Percentiles rank a stretch among this genome's conserved stretches.
Evolutionary conservation across 2,329 filamentous ascomycete species (phyloP).

Genomic region (Chaetomium sp.): DNA sequence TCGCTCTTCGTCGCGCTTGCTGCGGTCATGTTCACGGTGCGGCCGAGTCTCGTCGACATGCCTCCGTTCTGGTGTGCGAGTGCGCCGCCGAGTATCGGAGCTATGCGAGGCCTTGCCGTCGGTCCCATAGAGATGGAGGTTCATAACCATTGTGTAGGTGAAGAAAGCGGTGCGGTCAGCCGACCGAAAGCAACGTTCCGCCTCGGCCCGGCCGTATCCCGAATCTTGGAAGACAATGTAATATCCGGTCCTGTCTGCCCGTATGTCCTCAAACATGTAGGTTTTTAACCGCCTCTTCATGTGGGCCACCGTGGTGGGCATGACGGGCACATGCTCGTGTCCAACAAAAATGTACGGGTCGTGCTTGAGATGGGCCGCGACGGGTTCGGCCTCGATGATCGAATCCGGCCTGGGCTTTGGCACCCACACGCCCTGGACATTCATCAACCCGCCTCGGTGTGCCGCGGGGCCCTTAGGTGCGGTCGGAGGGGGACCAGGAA

Average conservation of each 20-base stretch:
- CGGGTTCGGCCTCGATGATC: conserved; percentile 64
- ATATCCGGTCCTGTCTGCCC: conserved; percentile 83
- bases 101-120: conserved; percentile 39
- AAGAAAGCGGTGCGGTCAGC: conserved; percentile 85
- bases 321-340: conserved; percentile 82
- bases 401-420: conserved; percentile 54
- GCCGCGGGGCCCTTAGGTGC: conserved; percentile 83
- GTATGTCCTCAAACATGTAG: conserved; percentile 78
- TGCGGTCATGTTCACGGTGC: conserved; percentile 28
- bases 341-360: conserved; percentile 90
- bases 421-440: conserved; percentile 40
- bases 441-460: conserved; percentile 46
- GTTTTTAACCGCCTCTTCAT: conserved; percentile 86
- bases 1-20: conserved; percentile 27
- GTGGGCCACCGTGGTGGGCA: conserved; percentile 82
- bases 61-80: conserved; percentile 43
- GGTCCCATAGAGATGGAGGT: conserved; percentile 59
- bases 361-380: conserved; percentile 70
- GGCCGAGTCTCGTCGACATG: conserved; percentile 47
- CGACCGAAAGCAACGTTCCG: conserved; percentile 74
- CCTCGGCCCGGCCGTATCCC: conserved; percentile 73
- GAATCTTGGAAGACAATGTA: conserved; percentile 88
- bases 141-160: conserved; percentile 90
- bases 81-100: conserved; percentile 38
- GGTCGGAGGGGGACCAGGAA: conserved; percentile 71